Evolutionary conservation across 768 basidiomycete species (phyloP).

Genomic region (Kwoniella bestiolae): DNA sequence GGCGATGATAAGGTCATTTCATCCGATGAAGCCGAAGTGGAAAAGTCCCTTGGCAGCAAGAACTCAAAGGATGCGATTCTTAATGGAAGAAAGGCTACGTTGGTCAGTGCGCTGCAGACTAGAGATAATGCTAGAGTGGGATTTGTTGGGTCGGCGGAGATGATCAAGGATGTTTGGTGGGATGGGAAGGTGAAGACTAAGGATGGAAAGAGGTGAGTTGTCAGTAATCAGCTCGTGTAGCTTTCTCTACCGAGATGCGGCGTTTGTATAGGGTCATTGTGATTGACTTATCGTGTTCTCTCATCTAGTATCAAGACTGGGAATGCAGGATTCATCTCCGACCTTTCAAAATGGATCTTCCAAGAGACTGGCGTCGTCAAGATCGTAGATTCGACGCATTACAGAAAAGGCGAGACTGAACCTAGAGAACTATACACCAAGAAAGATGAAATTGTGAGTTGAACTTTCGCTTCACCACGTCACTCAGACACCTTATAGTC

Average conservation of each 20-base stretch:
- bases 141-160: constrained; percentile 78
- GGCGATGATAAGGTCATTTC: constrained; percentile 63
- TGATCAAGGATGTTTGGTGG: constrained; percentile 78
- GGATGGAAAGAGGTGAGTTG: constrained; percentile 62
- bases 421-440: constrained; percentile 78
- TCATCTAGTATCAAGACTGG: constrained; percentile 63
- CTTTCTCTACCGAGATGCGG: no score
- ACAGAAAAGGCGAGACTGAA: constrained; percentile 67
- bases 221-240: no score
- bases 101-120: constrained; percentile 91
- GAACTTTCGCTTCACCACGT: not conserved
- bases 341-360: constrained; percentile 88
- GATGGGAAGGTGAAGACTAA: constrained; percentile 63
- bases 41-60: constrained; percentile 63
- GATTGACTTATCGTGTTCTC: not conserved
- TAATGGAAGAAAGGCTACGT: constrained; percentile 74
- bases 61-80: constrained; percentile 67
- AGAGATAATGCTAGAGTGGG: constrained; percentile 73
- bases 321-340: constrained; percentile 73
- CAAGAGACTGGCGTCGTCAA: constrained; percentile 80
- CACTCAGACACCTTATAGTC: no score
- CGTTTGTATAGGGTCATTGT: no score
- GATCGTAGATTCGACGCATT: constrained; percentile 71
- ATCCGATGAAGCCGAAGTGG: constrained; percentile 70
- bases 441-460: constrained; percentile 77